A percentile compares a stretch with the other conserved stretches of the same genome.
Conservation (phyloP, 2,329 filamentous ascomycete species). For the Tricladium varicosporioides region DNA sequence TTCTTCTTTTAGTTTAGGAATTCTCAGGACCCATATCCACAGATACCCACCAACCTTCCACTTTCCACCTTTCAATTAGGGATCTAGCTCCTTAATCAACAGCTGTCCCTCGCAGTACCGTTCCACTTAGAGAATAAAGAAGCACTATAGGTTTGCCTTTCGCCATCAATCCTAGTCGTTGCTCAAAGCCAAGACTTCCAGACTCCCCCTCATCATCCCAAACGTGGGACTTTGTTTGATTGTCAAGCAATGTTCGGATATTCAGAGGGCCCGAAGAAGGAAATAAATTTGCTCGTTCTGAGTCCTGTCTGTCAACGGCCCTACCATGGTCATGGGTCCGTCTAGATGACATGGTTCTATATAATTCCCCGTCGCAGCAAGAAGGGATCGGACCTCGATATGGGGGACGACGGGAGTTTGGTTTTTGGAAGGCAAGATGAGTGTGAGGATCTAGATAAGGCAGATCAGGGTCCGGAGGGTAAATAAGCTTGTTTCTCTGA, state of each 20-base stretch:
- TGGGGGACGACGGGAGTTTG: too few species aligned
- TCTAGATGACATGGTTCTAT: neutral
- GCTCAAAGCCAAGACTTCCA: neutral
- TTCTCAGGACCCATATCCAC: neutral
- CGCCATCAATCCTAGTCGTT: neutral
- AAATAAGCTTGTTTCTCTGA: too few species aligned
- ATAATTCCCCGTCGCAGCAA: neutral
- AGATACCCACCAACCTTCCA: neutral
- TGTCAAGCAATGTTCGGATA: neutral
- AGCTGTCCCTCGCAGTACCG: neutral
- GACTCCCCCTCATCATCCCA: neutral
- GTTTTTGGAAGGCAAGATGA: too few species aligned
- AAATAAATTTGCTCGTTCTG: neutral
- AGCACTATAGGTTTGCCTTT: neutral
- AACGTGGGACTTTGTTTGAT: neutral
- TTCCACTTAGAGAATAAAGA: neutral
- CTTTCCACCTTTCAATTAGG: neutral
- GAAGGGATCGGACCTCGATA: too few species aligned
- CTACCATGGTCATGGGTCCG: neutral
- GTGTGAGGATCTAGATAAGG: too few species aligned
- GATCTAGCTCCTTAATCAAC: neutral
- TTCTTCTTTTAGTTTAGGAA: neutral
- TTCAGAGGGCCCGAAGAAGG: neutral
- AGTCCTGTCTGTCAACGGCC: neutral
- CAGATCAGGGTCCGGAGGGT: too few species aligned